phyloP scores from a whole-genome alignment of 495 filamentous ascomycete species.

The Trypethelium eluteriae region DNA sequence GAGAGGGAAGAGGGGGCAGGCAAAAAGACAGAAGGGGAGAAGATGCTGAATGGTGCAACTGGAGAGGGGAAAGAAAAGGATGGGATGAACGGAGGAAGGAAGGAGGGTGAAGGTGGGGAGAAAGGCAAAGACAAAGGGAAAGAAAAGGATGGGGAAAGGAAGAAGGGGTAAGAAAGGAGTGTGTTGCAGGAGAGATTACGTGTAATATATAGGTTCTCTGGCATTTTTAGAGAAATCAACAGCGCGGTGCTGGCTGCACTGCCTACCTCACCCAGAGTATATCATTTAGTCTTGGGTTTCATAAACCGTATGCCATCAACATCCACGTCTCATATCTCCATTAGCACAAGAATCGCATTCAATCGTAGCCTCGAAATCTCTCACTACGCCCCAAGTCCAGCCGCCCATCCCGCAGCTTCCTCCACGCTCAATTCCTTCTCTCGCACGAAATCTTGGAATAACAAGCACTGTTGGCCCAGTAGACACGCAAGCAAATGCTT shows the following conservation, averaged over 20 bases:
- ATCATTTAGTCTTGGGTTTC: not conserved
- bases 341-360: not conserved
- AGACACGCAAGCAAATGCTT: conserved; percentile 86
- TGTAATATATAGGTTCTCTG: not conserved
- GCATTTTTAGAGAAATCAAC: not conserved
- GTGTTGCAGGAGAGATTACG: conserved; percentile 55
- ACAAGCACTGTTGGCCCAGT: conserved; percentile 58
- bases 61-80: conserved; percentile 53
- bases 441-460: conserved; percentile 50
- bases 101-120: conserved; percentile 45
- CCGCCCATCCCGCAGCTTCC: conserved; percentile 72
- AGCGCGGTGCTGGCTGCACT: not conserved
- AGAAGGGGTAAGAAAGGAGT: conserved; percentile 45
- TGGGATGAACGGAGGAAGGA: conserved; percentile 50
- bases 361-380: not conserved
- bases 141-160: conserved; percentile 49
- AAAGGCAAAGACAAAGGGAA: conserved; percentile 45
- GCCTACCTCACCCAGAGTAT: too few species aligned
- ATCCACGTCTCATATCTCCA: not conserved
- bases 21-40: conserved; percentile 49
- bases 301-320: not conserved
- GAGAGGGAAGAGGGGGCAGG: conserved; percentile 50
- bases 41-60: conserved; percentile 39
- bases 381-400: conserved; percentile 44
- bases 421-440: conserved; percentile 49